Base-by-base conservation (phyloP, 768 basidiomycete species). In the Boletus rufocinnamomeus region DNA sequence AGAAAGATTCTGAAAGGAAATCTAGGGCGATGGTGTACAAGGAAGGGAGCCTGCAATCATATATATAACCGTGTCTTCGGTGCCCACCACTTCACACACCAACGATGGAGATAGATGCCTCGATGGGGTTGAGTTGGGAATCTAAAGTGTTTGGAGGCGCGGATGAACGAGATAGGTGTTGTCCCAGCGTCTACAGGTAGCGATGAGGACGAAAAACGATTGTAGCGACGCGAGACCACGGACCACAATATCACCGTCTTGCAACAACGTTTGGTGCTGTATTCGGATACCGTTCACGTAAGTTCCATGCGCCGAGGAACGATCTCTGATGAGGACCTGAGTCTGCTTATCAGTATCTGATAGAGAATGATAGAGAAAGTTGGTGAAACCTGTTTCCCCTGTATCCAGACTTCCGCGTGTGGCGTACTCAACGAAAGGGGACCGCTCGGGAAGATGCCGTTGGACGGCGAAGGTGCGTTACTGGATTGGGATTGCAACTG, bases 391-490 rank as follows among this genome's bases (percentile, higher is more conserved):
- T 78, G 75, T 56, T 74, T 73, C 23, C 73, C 75, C 32, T 78
- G 74, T 50, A 70, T 66, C 80, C 82, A 82, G 35, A 83, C 67
- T 60, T 81, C 76, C 6, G 79, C 80, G 52, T 83, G 82, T 2
- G 70, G 66, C 11, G 71, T 54, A 61, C 77, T 77, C 32, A 83
- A 65, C 37, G 80, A 72, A 45, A 82, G 66, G 27, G 77, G 38
- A 11, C 67, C 71, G 27, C 48, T 55, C 2, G 80, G 68, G 60
- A 83, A 81, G 74, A 76, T 73, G 7, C 81, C 81, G 34, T 81
- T 82, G 47, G 54, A 69, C 10, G 49, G 2, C 19, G 62, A 69
- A 28, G 67, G 56, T 23, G 69, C 62, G 10, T 66, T 58, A 16
- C 66, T 51, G 4, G 76, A 67, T 50, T 74, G 71, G 6, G 68